These are phyloP conservation scores for Didymellaceae sp. DNA, from an alignment of 2,329 filamentous ascomycete species.

Conservation along the genomic window DNA sequence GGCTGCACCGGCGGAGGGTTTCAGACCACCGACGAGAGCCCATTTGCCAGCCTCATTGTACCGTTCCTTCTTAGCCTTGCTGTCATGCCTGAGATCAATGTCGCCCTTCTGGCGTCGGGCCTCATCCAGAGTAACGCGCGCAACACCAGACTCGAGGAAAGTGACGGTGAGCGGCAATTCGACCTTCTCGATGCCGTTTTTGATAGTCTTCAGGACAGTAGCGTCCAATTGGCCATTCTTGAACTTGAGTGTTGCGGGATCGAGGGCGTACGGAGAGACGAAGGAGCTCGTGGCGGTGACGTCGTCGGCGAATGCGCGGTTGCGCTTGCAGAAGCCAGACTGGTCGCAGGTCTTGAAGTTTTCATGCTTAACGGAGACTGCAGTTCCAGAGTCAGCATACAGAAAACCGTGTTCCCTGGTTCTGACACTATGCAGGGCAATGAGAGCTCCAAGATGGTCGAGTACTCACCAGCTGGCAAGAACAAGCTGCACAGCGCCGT, in stretches of 20 bases:
- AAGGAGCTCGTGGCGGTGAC: slow-evolving; percentile 72
- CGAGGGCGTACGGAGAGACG: slow-evolving; percentile 80
- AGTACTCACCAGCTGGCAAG: slow-evolving; percentile 46
- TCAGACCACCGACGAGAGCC: slow-evolving; percentile 82
- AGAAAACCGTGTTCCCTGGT: background rate
- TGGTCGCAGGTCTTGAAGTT: slow-evolving; percentile 98
- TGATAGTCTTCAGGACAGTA: slow-evolving; percentile 79
- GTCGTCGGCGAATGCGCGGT: slow-evolving; percentile 85
- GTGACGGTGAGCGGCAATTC: slow-evolving; percentile 83
- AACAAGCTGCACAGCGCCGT: slow-evolving; percentile 44
- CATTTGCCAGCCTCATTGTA: slow-evolving; percentile 92
- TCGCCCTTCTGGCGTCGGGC: slow-evolving; percentile 87
- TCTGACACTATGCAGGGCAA: background rate
- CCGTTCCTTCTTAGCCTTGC: slow-evolving; percentile 84
- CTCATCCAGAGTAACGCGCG: slow-evolving; percentile 88
- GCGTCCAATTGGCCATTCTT: slow-evolving; percentile 81
- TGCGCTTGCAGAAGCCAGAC: slow-evolving; percentile 96
- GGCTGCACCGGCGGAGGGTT: slow-evolving; percentile 73
- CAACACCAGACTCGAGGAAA: slow-evolving; percentile 88
- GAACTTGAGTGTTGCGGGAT: slow-evolving; percentile 74
- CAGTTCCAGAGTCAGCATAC: slow-evolving; percentile 13
- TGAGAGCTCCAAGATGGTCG: slow-evolving; percentile 8
- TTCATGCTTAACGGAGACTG: slow-evolving; percentile 88
- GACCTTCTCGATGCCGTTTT: slow-evolving; percentile 69
- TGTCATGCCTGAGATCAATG: slow-evolving; percentile 84